phyloP scores from a whole-genome alignment of 2,329 filamentous ascomycete species.

The Pyrenochaeta sp. region DNA sequence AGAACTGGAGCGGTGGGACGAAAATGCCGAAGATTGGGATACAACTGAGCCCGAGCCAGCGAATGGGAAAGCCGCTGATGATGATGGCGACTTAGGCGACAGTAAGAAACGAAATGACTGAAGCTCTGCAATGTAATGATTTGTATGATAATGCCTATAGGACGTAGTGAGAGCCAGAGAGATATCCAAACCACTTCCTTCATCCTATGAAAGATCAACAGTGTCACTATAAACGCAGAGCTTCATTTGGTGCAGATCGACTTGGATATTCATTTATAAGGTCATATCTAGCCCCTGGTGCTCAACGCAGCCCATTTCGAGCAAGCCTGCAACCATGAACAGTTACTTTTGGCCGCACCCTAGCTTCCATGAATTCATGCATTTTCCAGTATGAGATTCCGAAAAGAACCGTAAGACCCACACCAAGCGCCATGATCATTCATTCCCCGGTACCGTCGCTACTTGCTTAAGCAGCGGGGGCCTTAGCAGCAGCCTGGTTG shows the following conservation, averaged over 20 bases:
- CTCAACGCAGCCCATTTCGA: conserved; percentile 34
- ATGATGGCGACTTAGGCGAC: conserved; percentile 42
- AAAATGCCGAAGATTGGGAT: conserved; percentile 77
- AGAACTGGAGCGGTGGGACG: conserved; percentile 93
- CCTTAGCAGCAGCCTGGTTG: conserved; percentile 78
- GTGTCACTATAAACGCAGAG: conserved; percentile 5
- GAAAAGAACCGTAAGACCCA: conserved; percentile 44
- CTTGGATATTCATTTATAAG: conserved; percentile 47
- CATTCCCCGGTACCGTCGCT: conserved; percentile 21
- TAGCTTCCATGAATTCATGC: conserved; percentile 44
- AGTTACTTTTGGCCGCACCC: conserved; percentile 40
- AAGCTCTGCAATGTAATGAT: conserved; percentile 23
- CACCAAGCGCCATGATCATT: conserved; percentile 47
- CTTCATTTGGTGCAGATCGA: conserved; percentile 34
- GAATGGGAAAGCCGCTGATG: conserved; percentile 35
- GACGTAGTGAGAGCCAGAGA: not conserved
- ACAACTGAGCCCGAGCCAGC: conserved; percentile 57
- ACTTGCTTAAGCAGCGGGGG: conserved; percentile 44
- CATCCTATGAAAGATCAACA: not conserved
- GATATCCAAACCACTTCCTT: not conserved
- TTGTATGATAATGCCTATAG: conserved; percentile 7
- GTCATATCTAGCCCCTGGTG: conserved; percentile 43
- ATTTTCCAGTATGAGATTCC: conserved; percentile 45
- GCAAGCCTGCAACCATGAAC: conserved; percentile 42
- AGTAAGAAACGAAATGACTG: conserved; percentile 54